A percentile compares a stretch with the other conserved stretches of the same genome.
phyloP scores from a whole-genome alignment of 1,284 basidiomycete genomes.

The Apiotrichum porosum region DNA sequence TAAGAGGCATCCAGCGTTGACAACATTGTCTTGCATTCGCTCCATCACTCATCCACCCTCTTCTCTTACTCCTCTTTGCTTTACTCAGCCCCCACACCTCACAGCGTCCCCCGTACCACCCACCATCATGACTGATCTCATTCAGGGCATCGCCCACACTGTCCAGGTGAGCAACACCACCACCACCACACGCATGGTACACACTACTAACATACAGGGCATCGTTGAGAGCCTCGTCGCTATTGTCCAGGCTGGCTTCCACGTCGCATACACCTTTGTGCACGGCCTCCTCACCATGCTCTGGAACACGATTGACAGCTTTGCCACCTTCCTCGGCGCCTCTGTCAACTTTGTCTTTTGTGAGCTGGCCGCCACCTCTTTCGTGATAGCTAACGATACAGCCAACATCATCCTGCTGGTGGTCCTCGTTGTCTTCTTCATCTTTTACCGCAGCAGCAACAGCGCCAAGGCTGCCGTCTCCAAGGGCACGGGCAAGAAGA shows the following conservation, averaged over 20 bases:
- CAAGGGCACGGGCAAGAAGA: conserved; percentile 2
- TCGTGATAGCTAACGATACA: conserved; percentile 9
- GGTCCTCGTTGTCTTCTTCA: conserved; percentile 22
- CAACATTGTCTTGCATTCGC: not conserved
- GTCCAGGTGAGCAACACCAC: conserved; percentile 24
- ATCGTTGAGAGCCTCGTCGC: conserved; percentile 27
- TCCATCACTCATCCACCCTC: not conserved
- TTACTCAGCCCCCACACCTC: not conserved
- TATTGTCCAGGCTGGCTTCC: conserved; percentile 24
- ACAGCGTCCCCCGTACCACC: not conserved
- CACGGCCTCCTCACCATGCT: conserved; percentile 25
- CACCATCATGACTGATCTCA: conserved; percentile 31
- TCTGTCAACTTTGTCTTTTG: conserved; percentile 35
- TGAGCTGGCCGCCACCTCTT: conserved; percentile 7
- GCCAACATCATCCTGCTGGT: conserved; percentile 38
- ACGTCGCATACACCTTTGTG: conserved; percentile 29
- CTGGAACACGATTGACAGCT: conserved; percentile 27
- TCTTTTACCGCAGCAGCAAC: conserved; percentile 29
- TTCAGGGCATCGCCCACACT: conserved; percentile 27
- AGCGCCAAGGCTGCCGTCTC: conserved; percentile 5
- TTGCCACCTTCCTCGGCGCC: conserved; percentile 34
- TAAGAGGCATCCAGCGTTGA: not conserved
- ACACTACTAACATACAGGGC: conserved; percentile 17
- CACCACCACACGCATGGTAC: not conserved
- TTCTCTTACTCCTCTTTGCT: not conserved